phyloP scores from a whole-genome alignment of 2,329 filamentous ascomycete genomes.

The Xylariaceae sp. region DNA sequence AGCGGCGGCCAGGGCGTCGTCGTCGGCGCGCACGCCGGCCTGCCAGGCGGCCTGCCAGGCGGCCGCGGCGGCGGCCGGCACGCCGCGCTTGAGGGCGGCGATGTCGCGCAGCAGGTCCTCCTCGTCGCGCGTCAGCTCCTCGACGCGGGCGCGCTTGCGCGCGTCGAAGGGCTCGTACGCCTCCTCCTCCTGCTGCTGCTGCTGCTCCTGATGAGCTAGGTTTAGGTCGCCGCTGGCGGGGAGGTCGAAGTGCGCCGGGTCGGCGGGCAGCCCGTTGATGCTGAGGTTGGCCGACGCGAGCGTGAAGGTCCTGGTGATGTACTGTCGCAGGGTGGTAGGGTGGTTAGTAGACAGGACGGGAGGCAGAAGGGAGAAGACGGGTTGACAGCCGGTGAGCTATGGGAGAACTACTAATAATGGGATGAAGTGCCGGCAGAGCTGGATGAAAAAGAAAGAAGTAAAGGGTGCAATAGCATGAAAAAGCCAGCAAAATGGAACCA shows the following conservation, averaged over 20 bases:
- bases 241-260: slow-evolving; percentile 32
- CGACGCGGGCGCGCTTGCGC: slow-evolving; percentile 50
- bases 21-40: slow-evolving; percentile 37
- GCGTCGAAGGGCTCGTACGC: slow-evolving; percentile 54
- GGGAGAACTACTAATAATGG: too few relatives aligned
- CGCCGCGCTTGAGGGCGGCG: slow-evolving; percentile 48
- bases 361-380: too few relatives aligned
- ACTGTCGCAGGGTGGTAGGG: slow-evolving; percentile 30
- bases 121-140: slow-evolving; percentile 53
- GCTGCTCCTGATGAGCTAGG: slow-evolving; percentile 2
- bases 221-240: slow-evolving; percentile 7
- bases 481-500: background rate
- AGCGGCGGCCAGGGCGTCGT: slow-evolving; percentile 31
- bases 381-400: too few relatives aligned
- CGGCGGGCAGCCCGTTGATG: slow-evolving; percentile 53
- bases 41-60: slow-evolving; percentile 33
- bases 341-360: too few relatives aligned
- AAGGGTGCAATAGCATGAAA: background rate
- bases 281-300: slow-evolving; percentile 52
- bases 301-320: slow-evolving; percentile 53
- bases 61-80: slow-evolving; percentile 38
- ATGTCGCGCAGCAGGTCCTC: slow-evolving; percentile 59
- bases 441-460: slow-evolving; percentile 1
- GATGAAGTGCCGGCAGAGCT: too few relatives aligned
- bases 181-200: slow-evolving; percentile 26